Evolutionary conservation across 345 rosid genomes (phyloP).

Genomic region (Adansonia digitata): DNA sequence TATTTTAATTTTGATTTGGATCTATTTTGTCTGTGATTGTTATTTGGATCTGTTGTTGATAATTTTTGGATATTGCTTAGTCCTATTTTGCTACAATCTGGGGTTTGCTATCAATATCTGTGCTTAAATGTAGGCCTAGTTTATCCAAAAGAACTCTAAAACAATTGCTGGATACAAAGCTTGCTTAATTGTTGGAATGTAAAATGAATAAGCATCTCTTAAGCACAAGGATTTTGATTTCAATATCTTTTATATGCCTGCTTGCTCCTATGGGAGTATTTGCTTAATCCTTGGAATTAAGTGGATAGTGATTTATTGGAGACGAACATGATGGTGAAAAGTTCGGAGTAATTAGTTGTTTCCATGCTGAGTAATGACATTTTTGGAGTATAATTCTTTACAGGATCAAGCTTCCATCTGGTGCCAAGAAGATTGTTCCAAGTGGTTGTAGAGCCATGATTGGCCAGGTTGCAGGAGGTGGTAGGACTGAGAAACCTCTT

Average conservation of each 20-base stretch:
- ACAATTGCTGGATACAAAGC: neutral
- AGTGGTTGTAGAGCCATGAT: constrained; percentile 74
- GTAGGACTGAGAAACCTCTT: constrained; percentile 71
- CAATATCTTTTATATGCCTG: no score
- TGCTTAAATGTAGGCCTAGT: neutral
- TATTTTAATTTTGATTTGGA: neutral
- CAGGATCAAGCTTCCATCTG: constrained; percentile 73
- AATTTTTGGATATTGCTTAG: neutral
- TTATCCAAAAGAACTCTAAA: neutral
- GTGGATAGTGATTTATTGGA: neutral
- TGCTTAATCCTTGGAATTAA: neutral
- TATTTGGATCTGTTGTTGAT: neutral
- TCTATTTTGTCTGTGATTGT: neutral
- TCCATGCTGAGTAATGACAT: neutral
- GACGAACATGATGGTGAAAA: neutral
- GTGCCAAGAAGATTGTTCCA: constrained; percentile 61
- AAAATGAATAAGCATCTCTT: no score
- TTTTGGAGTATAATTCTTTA: neutral
- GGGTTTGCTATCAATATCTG: neutral
- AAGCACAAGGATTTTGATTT: no score
- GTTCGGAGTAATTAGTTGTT: neutral
- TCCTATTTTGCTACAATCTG: neutral
- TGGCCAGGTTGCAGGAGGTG: constrained; percentile 79
- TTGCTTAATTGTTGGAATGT: no score
- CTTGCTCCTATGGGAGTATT: neutral